Evolutionary conservation across 345 rosid species (phyloP).

Genomic region (Rhodamnia argentea): DNA sequence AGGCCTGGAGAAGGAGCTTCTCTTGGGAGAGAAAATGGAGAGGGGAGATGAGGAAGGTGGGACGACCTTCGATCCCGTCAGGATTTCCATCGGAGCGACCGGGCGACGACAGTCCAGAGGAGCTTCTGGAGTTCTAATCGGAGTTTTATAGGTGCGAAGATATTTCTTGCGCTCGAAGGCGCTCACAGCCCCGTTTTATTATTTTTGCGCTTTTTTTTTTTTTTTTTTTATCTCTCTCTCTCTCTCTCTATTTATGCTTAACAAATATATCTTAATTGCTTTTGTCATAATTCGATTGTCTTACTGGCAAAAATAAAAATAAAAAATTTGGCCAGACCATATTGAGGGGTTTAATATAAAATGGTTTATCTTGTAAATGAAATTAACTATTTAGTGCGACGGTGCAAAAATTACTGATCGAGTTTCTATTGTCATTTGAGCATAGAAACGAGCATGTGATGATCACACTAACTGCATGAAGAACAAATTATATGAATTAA

Average conservation of each 20-base stretch:
- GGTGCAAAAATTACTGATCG: neutral
- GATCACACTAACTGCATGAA: neutral
- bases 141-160: neutral
- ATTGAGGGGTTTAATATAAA: too few species aligned
- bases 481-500: neutral
- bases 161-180: neutral
- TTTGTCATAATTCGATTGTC: neutral
- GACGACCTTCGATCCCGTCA: conserved; percentile 42
- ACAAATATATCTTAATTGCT: neutral
- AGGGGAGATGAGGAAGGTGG: conserved; percentile 40
- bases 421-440: neutral
- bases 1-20: conserved; percentile 23
- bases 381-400: neutral
- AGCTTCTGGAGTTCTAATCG: neutral
- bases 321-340: too few species aligned
- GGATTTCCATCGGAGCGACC: conserved; percentile 34
- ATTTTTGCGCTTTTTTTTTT: neutral
- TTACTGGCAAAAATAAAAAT: too few species aligned
- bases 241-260: neutral
- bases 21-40: conserved; percentile 48
- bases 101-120: neutral
- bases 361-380: neutral
- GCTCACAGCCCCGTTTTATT: neutral
- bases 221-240: too few species aligned
- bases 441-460: neutral